A percentile compares a stretch with the other conserved stretches of the same genome.
Evolutionary conservation across 495 filamentous ascomycete genomes (phyloP).

Genomic region (Xylaria venustula): DNA sequence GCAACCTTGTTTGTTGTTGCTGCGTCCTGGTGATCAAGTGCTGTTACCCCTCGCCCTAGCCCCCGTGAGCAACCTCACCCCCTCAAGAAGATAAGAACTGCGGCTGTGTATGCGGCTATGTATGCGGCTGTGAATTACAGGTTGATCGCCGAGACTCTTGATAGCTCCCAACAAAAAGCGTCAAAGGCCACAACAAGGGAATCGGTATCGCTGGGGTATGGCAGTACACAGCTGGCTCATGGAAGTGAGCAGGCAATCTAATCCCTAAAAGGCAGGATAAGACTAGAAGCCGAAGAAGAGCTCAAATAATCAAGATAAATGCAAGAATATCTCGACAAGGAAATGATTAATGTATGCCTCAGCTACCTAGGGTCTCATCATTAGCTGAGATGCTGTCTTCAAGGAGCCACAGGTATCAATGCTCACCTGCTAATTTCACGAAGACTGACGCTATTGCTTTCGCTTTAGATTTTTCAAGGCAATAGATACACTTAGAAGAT

Average conservation of each 20-base stretch:
- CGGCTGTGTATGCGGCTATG: neutral
- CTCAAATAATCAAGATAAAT: neutral
- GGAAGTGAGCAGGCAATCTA: neutral
- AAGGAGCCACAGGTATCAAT: neutral
- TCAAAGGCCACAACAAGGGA: too few relatives aligned
- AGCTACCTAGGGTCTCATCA: neutral
- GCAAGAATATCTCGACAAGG: neutral
- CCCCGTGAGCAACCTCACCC: too few relatives aligned
- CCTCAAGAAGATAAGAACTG: too few relatives aligned
- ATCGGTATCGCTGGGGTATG: neutral
- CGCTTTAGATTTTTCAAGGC: too few relatives aligned
- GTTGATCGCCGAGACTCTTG: neutral
- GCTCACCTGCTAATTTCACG: neutral
- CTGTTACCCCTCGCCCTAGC: too few relatives aligned
- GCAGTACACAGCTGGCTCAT: neutral
- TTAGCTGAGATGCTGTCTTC: neutral
- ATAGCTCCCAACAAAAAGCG: neutral
- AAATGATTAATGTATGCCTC: neutral
- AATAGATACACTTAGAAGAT: too few relatives aligned
- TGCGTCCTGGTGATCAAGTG: too few relatives aligned
- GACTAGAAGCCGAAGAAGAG: neutral
- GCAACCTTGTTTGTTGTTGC: too few relatives aligned
- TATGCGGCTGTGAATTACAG: neutral
- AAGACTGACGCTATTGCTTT: neutral
- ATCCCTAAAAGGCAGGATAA: too few relatives aligned